These are phyloP conservation scores for Penicillium pulvis DNA, from an alignment of 495 filamentous ascomycete species.

Conservation along the genomic window DNA sequence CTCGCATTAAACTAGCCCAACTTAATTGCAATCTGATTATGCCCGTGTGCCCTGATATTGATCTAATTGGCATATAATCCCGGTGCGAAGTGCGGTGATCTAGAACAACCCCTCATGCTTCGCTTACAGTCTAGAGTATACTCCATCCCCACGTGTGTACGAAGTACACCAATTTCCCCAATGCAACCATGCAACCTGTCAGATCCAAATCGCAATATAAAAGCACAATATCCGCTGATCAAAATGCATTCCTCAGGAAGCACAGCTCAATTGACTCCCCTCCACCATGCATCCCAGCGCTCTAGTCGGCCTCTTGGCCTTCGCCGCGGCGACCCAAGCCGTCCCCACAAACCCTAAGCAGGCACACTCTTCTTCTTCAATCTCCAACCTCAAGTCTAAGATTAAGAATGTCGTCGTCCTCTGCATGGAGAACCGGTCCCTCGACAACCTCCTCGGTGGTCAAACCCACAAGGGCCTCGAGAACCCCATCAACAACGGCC, in stretches of 20 bases:
- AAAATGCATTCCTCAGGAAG: not conserved
- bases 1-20: not conserved
- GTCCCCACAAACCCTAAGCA: slow-evolving; percentile 23
- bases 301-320: slow-evolving; percentile 39
- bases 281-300: slow-evolving; percentile 34
- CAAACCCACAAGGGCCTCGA: slow-evolving; percentile 39
- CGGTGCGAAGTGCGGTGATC: not conserved
- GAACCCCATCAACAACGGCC: slow-evolving; percentile 48
- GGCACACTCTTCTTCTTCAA: slow-evolving; percentile 23
- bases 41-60: not conserved
- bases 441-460: slow-evolving; percentile 50
- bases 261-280: not conserved
- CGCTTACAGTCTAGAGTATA: not conserved
- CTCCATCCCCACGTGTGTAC: not conserved
- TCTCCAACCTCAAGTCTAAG: slow-evolving; percentile 39
- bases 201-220: not conserved
- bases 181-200: not conserved
- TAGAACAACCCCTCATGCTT: not conserved
- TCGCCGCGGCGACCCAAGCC: slow-evolving; percentile 34
- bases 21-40: not conserved
- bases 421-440: slow-evolving; percentile 49
- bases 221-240: not conserved
- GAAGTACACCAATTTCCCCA: not conserved
- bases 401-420: slow-evolving; percentile 52
- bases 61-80: not conserved